Evolutionary conservation across 2,329 filamentous ascomycete species (phyloP), one percentile per base, ranked within the genome.

Genomic region (Aspergillus novofumigatus): DNA sequence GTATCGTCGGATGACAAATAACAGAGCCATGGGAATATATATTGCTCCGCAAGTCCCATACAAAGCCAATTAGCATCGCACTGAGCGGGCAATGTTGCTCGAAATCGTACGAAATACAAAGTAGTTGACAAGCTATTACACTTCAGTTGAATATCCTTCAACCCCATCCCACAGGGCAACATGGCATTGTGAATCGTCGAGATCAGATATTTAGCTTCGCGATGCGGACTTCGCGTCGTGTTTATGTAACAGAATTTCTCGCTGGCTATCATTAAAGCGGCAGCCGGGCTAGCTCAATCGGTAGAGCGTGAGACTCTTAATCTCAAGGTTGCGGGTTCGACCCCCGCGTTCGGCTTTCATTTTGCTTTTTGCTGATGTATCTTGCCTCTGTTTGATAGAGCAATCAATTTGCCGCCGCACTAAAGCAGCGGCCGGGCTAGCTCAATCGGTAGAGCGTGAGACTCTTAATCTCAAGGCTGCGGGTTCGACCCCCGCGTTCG

Each of bases 371-470:
- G 2, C 20, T n/a, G 6, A 17, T 42, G 28, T 29, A 1, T 10
- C 3, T 29, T 10, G 28, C 1, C 3, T 1, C 3, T 10, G 28
- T 29, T 9, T 29, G 1, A 29, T 29, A 29, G 9, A 10, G 8
- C 28, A 10, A 29, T 29, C 2, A 10, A 10, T 10, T 3, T 9
- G 17, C 17, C 38, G 17, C 5, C 14, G 38, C 20, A 45, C 42
- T 45, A 47, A 25, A 25, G 21, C 44, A 45, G 44, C 57, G 60
- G 77, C 77, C 72, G 71, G 76, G 75, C 74, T 78, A 79, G 77
- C 77, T 79, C 77, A 79, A 79, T 79, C 75, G 77, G 70, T 75
- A 79, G 73, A 75, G 73, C 74, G 72, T 79, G 77, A 77, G 77
- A 76, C 75, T 79, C 75, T 78, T 80, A 77, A 73, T 72, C 72